phyloP scores from a whole-genome alignment of 306 rosid genomes.

The Mimosa bimucronata region DNA sequence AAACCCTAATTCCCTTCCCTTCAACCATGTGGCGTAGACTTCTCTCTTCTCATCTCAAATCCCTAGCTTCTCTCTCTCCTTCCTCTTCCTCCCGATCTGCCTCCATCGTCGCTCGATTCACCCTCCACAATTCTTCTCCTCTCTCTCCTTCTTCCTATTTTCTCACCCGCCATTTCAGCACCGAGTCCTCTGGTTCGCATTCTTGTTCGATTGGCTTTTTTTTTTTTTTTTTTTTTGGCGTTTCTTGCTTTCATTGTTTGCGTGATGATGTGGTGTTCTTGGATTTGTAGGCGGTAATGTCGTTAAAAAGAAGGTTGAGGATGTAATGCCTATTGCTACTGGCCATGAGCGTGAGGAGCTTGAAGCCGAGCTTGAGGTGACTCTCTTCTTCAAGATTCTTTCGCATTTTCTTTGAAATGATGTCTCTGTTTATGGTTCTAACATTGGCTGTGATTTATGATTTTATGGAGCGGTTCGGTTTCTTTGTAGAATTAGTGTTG shows the following conservation, averaged over 20 bases:
- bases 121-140: constrained; percentile 28
- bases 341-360: constrained; percentile 97
- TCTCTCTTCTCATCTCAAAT: constrained; percentile 69
- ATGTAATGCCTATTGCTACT: constrained; percentile 87
- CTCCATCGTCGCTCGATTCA: constrained; percentile 33
- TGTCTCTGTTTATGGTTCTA: not conserved
- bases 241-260: not conserved
- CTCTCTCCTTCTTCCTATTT: constrained; percentile 19
- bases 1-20: not conserved
- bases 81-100: constrained; percentile 53
- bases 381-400: not conserved
- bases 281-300: constrained; percentile 34
- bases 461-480: not conserved
- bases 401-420: not conserved
- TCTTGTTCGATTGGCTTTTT: not conserved
- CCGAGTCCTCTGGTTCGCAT: constrained; percentile 44
- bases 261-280: constrained; percentile 8
- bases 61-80: constrained; percentile 50
- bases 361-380: constrained; percentile 77
- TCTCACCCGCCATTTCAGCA: constrained; percentile 44
- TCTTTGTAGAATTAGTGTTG: not conserved
- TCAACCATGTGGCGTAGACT: constrained; percentile 82
- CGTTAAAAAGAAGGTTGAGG: constrained; percentile 74
- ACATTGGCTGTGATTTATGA: not conserved
- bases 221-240: not conserved